phyloP scores from a whole-genome alignment of 2,329 filamentous ascomycete genomes.

The Alternaria ethzedia region DNA sequence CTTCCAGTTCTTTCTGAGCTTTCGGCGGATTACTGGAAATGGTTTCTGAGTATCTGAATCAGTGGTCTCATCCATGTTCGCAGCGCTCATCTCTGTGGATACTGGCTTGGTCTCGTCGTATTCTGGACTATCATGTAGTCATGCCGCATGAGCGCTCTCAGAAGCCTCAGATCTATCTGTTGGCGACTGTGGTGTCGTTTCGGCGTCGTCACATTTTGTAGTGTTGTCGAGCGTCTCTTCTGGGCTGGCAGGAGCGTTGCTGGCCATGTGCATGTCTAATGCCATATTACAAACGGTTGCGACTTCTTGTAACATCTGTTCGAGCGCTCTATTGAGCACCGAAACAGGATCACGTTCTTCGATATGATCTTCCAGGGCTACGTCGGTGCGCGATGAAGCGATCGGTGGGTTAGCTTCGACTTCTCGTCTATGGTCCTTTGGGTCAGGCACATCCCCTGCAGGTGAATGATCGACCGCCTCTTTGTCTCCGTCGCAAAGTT shows the following conservation, averaged over 20 bases:
- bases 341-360: background rate
- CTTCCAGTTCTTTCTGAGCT: background rate
- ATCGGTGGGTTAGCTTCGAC: background rate
- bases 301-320: background rate
- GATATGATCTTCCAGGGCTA: background rate
- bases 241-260: background rate
- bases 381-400: background rate
- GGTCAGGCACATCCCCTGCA: background rate
- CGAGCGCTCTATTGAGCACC: background rate
- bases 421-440: accelerated
- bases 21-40: background rate
- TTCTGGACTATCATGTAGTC: background rate
- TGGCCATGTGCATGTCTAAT: background rate
- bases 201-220: background rate
- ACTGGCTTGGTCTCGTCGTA: background rate
- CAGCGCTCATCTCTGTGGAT: too few relatives aligned
- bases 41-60: too few relatives aligned
- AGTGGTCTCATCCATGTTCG: too few relatives aligned
- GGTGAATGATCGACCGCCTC: background rate
- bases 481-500: background rate
- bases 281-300: background rate
- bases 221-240: background rate
- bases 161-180: background rate
- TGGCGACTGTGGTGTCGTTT: background rate
- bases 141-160: background rate